Conservation (phyloP, 257 asterid species). For the Petrea volubilis region DNA sequence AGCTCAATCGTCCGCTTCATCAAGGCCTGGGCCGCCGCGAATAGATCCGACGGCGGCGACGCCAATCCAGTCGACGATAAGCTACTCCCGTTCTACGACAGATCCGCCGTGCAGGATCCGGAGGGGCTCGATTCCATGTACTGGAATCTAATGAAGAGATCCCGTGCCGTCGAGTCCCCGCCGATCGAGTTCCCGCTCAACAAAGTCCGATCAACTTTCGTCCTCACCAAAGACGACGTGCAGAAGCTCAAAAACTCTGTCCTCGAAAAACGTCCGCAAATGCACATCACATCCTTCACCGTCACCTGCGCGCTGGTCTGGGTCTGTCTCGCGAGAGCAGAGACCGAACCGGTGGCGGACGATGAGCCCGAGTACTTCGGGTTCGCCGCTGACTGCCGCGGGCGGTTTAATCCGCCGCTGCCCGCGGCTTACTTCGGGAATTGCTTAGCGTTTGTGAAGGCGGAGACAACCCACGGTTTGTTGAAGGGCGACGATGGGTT, state of each 20-base stretch:
- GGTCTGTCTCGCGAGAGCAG: conserved; percentile 38
- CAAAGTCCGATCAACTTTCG: conserved; percentile 44
- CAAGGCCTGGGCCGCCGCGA: conserved; percentile 43
- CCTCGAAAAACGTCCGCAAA: conserved; percentile 19
- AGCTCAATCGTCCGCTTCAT: conserved; percentile 39
- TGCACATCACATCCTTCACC: conserved; percentile 42
- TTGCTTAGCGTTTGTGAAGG: conserved; percentile 32
- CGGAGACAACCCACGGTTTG: conserved; percentile 24
- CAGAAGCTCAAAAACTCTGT: conserved; percentile 32
- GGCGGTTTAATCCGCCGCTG: conserved; percentile 37
- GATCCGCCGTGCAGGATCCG: conserved; percentile 34
- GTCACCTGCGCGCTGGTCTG: conserved; percentile 41
- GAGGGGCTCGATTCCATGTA: conserved; percentile 25
- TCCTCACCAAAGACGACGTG: conserved; percentile 28
- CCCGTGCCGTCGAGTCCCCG: conserved; percentile 16
- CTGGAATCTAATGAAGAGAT: conserved; percentile 28
- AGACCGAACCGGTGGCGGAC: conserved; percentile 24
- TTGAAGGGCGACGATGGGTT: conserved; percentile 33
- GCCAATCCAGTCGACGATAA: conserved; percentile 29
- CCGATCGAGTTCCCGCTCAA: conserved; percentile 23
- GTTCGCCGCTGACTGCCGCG: conserved; percentile 45
- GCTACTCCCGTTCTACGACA: conserved; percentile 36
- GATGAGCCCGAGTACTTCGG: conserved; percentile 36
- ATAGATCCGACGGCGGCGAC: conserved; percentile 37
- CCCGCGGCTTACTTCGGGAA: conserved; percentile 40